These are phyloP conservation scores for Cynara cardunculus DNA, from an alignment of 129 eudicot species.

Conservation along the genomic window DNA sequence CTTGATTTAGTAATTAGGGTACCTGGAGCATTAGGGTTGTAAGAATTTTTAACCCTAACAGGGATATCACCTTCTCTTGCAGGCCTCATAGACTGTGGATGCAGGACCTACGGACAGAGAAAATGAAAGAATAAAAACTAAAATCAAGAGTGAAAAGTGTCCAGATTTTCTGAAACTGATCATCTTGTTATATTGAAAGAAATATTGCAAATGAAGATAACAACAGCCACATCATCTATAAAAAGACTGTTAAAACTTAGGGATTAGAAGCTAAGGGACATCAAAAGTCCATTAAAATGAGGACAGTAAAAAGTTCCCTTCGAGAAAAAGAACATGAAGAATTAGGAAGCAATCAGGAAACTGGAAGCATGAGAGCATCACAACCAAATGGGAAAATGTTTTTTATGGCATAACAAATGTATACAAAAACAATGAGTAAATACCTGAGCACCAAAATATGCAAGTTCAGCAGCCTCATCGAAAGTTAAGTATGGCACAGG, in stretches of 20 bases:
- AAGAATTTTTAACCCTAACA: constrained; percentile 94
- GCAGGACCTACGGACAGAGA: constrained; percentile 60
- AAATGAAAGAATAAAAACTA: not conserved
- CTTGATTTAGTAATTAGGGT: constrained; percentile 82
- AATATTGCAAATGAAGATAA: not conserved
- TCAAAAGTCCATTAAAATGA: not conserved
- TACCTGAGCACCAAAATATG: constrained; percentile 99
- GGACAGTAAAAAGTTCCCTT: not conserved
- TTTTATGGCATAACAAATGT: not conserved
- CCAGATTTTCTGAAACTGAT: not conserved
- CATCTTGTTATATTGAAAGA: constrained; percentile 1
- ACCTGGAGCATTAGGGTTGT: constrained; percentile 95
- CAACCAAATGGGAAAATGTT: not conserved
- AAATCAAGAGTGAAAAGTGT: not conserved
- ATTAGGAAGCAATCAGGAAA: constrained; percentile 1
- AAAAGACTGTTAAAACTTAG: not conserved
- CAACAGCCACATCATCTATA: not conserved
- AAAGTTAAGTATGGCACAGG: constrained; percentile 92
- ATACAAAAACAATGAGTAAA: constrained; percentile 4
- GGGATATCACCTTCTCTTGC: constrained; percentile 96
- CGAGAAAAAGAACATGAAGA: not conserved
- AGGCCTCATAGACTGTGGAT: constrained; percentile 99
- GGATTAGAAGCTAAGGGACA: not conserved
- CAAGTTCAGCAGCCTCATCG: constrained; percentile 99
- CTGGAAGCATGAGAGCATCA: not conserved